Conservation (phyloP, 2,329 filamentous ascomycete species). For the Clarireedia monteithiana region DNA sequence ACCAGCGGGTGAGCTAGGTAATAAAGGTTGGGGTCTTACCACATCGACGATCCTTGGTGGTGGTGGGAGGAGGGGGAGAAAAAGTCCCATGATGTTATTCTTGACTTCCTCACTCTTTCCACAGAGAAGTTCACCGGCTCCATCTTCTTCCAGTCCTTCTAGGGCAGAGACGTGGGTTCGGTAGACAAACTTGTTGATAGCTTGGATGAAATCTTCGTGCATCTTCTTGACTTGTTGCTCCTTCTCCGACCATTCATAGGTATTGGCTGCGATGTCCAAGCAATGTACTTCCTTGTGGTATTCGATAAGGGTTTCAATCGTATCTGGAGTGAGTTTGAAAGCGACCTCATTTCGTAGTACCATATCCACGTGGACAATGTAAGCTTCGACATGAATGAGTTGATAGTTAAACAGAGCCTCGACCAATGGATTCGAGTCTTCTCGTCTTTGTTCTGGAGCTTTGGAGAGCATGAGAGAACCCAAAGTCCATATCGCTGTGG, state of each 20-base stretch:
- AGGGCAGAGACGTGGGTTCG: constrained; percentile 80
- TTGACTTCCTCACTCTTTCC: constrained; percentile 93
- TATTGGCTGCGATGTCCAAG: constrained; percentile 78
- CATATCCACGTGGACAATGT: constrained; percentile 99
- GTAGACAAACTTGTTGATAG: constrained; percentile 95
- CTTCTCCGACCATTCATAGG: constrained; percentile 95
- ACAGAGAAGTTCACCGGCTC: constrained; percentile 83
- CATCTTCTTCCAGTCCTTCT: constrained; percentile 94
- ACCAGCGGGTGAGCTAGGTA: constrained; percentile 71
- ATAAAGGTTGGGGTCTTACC: constrained; percentile 74
- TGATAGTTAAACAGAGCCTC: constrained; percentile 91
- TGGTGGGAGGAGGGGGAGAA: constrained; percentile 76
- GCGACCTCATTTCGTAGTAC: constrained; percentile 95
- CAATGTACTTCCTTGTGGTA: constrained; percentile 96
- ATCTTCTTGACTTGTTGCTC: constrained; percentile 94
- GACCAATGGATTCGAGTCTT: constrained; percentile 72
- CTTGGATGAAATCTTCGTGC: constrained; percentile 93
- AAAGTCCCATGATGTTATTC: constrained; percentile 72
- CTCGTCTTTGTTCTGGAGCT: constrained; percentile 76
- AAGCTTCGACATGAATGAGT: constrained; percentile 88
- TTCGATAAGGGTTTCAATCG: constrained; percentile 86
- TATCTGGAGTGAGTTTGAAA: constrained; percentile 92
- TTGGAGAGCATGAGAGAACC: constrained; percentile 90
- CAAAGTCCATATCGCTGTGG: constrained; percentile 90
- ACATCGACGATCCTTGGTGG: constrained; percentile 86